A percentile compares a stretch with the other conserved stretches of the same genome.
Evolutionary conservation across 345 rosid species (phyloP).

Genomic region (Gossypium ekmanianum): DNA sequence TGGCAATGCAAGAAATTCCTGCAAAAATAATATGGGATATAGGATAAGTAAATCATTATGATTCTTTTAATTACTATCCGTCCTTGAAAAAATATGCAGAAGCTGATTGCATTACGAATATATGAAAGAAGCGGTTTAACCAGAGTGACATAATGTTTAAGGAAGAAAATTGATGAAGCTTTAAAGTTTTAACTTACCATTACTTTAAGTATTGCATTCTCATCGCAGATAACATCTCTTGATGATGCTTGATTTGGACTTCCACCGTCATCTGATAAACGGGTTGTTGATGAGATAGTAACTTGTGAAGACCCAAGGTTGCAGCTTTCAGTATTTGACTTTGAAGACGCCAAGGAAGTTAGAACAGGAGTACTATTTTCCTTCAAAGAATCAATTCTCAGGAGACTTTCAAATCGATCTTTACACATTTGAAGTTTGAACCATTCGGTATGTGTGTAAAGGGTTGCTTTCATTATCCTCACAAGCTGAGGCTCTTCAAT

Average conservation of each 20-base stretch:
- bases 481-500: slow-evolving; percentile 86
- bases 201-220: slow-evolving; percentile 88
- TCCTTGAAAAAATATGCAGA: neutral
- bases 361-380: slow-evolving; percentile 54
- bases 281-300: slow-evolving; percentile 61
- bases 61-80: neutral
- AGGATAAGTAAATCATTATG: neutral
- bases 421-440: slow-evolving; percentile 95
- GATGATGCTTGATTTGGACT: slow-evolving; percentile 71
- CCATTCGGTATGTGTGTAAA: slow-evolving; percentile 82
- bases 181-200: slow-evolving; percentile 61
- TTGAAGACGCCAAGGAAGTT: slow-evolving; percentile 42
- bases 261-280: slow-evolving; percentile 69
- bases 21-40: neutral
- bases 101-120: too few species aligned
- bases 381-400: slow-evolving; percentile 69
- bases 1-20: slow-evolving; percentile 98
- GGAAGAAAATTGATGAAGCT: neutral
- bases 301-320: slow-evolving; percentile 75
- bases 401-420: slow-evolving; percentile 56
- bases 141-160: neutral
- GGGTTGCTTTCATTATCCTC: slow-evolving; percentile 84
- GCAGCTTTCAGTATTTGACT: slow-evolving; percentile 59
- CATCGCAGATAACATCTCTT: slow-evolving; percentile 61
- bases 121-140: too few species aligned